These are phyloP conservation scores for Begonia peltatifolia DNA, from an alignment of 306 rosid genomes.

Conservation along the genomic window DNA sequence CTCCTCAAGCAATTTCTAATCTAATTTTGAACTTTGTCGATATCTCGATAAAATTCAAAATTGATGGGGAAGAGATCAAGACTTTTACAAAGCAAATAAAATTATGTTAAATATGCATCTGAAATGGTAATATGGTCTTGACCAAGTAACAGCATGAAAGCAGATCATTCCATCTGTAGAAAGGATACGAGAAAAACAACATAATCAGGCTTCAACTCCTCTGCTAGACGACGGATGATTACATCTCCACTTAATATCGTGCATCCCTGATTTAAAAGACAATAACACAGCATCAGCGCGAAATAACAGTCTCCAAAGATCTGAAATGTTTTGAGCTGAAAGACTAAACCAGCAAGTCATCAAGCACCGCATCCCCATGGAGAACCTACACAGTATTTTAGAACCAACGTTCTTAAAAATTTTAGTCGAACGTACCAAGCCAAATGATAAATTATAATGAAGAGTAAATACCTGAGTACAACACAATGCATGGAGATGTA, in stretches of 20 bases:
- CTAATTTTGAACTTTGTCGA: conserved; percentile 8
- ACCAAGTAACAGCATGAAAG: too few species aligned
- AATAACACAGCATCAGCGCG: neutral
- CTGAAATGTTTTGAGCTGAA: conserved; percentile 5
- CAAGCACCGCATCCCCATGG: conserved; percentile 95
- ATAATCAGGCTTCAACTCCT: conserved; percentile 49
- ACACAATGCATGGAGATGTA: too few species aligned
- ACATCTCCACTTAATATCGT: conserved; percentile 90
- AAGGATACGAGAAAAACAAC: conserved; percentile 52
- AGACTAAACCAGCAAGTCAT: conserved; percentile 50
- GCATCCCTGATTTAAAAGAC: conserved; percentile 47
- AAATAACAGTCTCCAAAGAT: conserved; percentile 2
- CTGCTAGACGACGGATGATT: conserved; percentile 80
- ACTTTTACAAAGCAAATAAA: too few species aligned
- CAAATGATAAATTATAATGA: too few species aligned
- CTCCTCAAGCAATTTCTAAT: too few species aligned
- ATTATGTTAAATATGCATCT: too few species aligned
- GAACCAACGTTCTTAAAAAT: conserved; percentile 5
- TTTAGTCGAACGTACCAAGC: neutral
- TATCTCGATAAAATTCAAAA: neutral
- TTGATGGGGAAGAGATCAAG: too few species aligned
- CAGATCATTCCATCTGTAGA: neutral
- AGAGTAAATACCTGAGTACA: too few species aligned
- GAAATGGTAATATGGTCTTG: too few species aligned
- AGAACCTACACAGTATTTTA: conserved; percentile 39